Evolutionary conservation across 2,329 filamentous ascomycete genomes (phyloP), one percentile per base, ranked within the genome.

Genomic region (Diaporthe amygdali): DNA sequence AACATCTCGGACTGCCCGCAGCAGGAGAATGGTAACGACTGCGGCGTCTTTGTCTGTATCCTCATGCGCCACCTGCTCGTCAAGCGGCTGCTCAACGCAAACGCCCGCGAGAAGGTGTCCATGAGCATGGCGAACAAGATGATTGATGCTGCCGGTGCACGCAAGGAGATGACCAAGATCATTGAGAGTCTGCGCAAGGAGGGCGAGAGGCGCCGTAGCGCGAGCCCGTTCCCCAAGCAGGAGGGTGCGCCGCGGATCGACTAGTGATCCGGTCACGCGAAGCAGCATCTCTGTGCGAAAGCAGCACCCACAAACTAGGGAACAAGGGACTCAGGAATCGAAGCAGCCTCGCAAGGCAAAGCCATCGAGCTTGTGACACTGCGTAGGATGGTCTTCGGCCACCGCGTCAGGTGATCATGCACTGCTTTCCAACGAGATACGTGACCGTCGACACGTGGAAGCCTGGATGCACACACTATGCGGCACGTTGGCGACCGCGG

Each of bases 21-120:
- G 77, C 96, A 99, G 81, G 92, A 95, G 76, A 98, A 98, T 76
- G 91, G 93, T 32, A 96, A 90, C 78, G 96, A 99, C 82, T 99
- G 96, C 76, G 96, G 96, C 22, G 94, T 99, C 0, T 98, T 95
- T 80, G 96, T 99, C 3, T 98, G 96, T 81, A 89, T 98, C 75
- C 88, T 96, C 73, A 99, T 99, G 95, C 91, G 95, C 61, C 93
- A 98, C 82, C 84, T 99, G n/a, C 87, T 99, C 22, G 86, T 98
- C 64, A 95, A 95, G 82, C 87, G 94, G 70, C 86, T 99, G 30
- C 84, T 99, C 71, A 90, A 88, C 75, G 94, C 94, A 10, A 93
- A 94, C 78, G 91, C 93, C 3, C 89, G 90, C 73, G 91, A 96
- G 80, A 97, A 97, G 83, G 93, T 98, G 15, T 95, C 91, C 73